Base-by-base conservation (phyloP, 2,329 filamentous ascomycete species). In the Botrytis byssoidea region DNA sequence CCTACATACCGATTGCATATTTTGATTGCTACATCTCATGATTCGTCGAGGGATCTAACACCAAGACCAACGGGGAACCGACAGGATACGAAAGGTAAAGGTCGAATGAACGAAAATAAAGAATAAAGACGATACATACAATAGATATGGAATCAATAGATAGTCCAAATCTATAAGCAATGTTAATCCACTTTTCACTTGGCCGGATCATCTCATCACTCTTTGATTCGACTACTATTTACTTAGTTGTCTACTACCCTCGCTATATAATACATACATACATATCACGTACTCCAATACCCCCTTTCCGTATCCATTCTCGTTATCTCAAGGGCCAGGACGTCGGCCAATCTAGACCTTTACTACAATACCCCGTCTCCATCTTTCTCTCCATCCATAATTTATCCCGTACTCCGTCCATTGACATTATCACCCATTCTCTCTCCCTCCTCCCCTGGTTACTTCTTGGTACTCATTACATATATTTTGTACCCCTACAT, bases 1-100 rank as follows among this genome's bases (percentile, higher is more conserved):
- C 51, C 48, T 57, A 68, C 65, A 55, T 55, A 55, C 2, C 20
- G 37, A 55, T 55, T 40, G 65, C 46, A 40, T 57, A 68, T 57
- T 29, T 22, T 57, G n/a, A 29, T 18, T 16, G 10, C n/a, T 40
- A 16, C 12, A 20, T 20, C 44, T 10, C 35, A 18, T 37, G 29
- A 29, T 37, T 51, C 12, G 32, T 51, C 20, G 44, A 51, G 44
- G 32, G 35, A 57, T 69, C n/a, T 35, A 20, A 70, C 18, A 37
- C 37, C 66, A 35, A 60, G n/a, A 37, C n/a, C 48, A 25, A 70
- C 40, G 40, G 67, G 67, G n/a, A 60, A 25, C 51, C 37, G 22
- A 70, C 51, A 57, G n/a, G 67, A 60, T 44, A 70, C 67, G 67
- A 46, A 60, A 60, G 67, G n/a, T 44, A n/a, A 60, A 42, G 51